These are phyloP conservation scores for Phytophthora chlamydospora DNA, from an alignment of 352 stramenopile genomes.

Conservation along the genomic window DNA sequence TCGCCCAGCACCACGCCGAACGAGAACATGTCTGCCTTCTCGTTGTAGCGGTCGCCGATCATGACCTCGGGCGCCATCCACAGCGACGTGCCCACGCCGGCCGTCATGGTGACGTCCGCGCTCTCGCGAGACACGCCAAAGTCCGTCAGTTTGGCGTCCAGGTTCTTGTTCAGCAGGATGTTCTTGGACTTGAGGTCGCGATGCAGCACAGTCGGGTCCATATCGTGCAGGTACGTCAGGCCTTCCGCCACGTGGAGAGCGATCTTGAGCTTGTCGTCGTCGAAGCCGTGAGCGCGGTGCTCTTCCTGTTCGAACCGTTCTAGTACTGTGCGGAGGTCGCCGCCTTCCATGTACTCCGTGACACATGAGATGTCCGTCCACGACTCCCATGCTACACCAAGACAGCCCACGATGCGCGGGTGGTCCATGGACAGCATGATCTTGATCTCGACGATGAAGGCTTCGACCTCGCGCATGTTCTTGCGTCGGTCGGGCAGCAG, in stretches of 20 bases:
- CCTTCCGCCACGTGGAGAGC: slow-evolving; percentile 44
- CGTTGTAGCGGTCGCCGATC: slow-evolving; percentile 51
- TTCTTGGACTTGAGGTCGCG: slow-evolving; percentile 53
- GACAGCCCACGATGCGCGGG: slow-evolving; percentile 44
- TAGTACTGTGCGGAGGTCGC: slow-evolving; percentile 44
- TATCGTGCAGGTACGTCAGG: slow-evolving; percentile 48
- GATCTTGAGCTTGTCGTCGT: slow-evolving; percentile 49
- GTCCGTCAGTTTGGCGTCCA: slow-evolving; percentile 47
- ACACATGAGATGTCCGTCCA: slow-evolving; percentile 46
- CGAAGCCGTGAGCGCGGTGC: slow-evolving; percentile 34
- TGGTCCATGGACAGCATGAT: slow-evolving; percentile 51
- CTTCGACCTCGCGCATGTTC: slow-evolving; percentile 51
- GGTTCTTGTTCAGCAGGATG: slow-evolving; percentile 38
- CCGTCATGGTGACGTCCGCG: slow-evolving; percentile 48
- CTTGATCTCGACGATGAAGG: slow-evolving; percentile 49
- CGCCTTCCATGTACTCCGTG: slow-evolving; percentile 52
- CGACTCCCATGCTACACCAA: slow-evolving; percentile 51
- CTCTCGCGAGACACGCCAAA: slow-evolving; percentile 54
- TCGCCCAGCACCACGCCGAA: slow-evolving; percentile 47
- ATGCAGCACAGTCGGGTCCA: slow-evolving; percentile 41
- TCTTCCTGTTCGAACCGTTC: slow-evolving; percentile 43
- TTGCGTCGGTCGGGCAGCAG: slow-evolving; percentile 53
- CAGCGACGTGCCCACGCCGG: slow-evolving; percentile 46
- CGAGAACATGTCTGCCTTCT: slow-evolving; percentile 54
- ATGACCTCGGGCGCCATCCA: slow-evolving; percentile 57